These are phyloP conservation scores for Mortierella sp. DNA, from an alignment of 371 early-diverging fungal species.

Conservation along the genomic window DNA sequence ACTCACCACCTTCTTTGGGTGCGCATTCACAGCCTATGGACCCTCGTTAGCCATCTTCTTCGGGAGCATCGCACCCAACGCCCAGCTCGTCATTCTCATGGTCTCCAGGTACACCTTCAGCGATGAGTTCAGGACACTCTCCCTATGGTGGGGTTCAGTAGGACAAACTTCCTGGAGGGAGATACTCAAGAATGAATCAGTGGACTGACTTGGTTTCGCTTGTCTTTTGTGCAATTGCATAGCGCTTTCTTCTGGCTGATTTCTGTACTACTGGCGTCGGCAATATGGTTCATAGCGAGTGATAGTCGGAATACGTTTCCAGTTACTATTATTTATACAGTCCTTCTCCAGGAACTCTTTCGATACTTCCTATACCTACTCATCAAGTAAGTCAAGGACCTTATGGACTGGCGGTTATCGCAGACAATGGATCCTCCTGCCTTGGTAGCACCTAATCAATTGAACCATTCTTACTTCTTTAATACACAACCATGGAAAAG, in stretches of 20 bases:
- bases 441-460: background rate
- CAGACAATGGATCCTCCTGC: background rate
- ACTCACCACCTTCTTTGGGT: conserved; percentile 78
- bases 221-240: background rate
- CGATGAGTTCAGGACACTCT: background rate
- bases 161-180: background rate
- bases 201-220: background rate
- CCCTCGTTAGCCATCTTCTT: conserved; percentile 81
- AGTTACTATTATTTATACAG: conserved; percentile 70
- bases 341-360: conserved; percentile 77
- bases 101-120: conserved; percentile 71
- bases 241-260: conserved; percentile 86
- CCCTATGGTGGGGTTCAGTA: background rate
- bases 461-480: background rate
- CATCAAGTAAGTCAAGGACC: conserved; percentile 52
- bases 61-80: conserved; percentile 73
- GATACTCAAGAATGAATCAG: background rate
- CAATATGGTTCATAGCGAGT: conserved; percentile 75
- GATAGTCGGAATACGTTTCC: conserved; percentile 49
- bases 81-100: conserved; percentile 77
- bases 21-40: conserved; percentile 80
- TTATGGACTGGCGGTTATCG: background rate
- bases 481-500: conserved; percentile 27
- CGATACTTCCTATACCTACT: conserved; percentile 73
- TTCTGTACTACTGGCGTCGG: conserved; percentile 75